Conservation (phyloP, 768 basidiomycete species). For the Tricholoma matsutake region DNA sequence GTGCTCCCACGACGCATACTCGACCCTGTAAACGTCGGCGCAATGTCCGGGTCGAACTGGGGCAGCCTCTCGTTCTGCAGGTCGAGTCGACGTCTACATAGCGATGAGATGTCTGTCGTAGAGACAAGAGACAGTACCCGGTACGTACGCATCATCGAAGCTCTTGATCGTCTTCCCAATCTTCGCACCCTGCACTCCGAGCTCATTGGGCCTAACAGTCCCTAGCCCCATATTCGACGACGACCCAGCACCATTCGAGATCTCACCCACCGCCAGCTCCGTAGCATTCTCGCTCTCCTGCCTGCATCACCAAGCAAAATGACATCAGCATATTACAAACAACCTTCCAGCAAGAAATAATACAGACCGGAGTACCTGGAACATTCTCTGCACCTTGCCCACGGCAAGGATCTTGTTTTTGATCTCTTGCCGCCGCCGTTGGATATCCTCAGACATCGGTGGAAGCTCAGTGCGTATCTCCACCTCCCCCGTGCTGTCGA, state of each 20-base stretch:
- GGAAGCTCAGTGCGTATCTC: conserved; percentile 28
- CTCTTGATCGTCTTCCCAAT: conserved; percentile 60
- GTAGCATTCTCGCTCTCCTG: conserved; percentile 79
- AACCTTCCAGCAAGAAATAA: background rate
- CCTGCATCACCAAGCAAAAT: conserved; percentile 31
- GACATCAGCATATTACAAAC: background rate
- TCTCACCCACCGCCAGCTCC: conserved; percentile 49
- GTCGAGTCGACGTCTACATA: conserved; percentile 64
- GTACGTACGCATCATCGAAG: conserved; percentile 74
- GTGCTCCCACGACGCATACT: conserved; percentile 52
- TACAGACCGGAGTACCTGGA: conserved; percentile 83
- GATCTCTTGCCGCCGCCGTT: conserved; percentile 70
- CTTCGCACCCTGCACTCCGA: conserved; percentile 59
- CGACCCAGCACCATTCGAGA: conserved; percentile 22
- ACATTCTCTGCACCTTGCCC: conserved; percentile 87
- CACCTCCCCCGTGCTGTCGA: conserved; percentile 31
- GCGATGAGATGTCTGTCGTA: background rate
- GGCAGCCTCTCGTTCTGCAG: conserved; percentile 75
- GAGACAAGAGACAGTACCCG: background rate
- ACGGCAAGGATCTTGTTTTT: conserved; percentile 94
- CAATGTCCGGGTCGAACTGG: conserved; percentile 38
- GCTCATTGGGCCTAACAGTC: conserved; percentile 37
- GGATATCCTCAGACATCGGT: conserved; percentile 38
- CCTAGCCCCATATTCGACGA: conserved; percentile 18
- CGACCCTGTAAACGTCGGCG: conserved; percentile 54